Conservation (phyloP, 306 rosid species). For the Hylodesmum podocarpum region DNA sequence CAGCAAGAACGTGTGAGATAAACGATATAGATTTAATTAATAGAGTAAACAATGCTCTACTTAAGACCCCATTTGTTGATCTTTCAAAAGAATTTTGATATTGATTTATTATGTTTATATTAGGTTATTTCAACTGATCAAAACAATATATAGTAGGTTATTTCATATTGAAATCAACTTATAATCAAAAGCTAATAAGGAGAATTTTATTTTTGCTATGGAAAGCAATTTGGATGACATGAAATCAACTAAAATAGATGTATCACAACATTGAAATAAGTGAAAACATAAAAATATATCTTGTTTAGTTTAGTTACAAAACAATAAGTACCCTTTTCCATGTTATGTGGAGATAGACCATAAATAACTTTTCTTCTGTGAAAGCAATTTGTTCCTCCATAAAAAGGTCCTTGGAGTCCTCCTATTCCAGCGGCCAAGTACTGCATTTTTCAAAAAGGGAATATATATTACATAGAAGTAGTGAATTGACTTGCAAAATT, state of each 20-base stretch:
- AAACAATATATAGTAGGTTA: not conserved
- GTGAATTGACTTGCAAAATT: not conserved
- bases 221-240: not conserved
- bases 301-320: too few species aligned
- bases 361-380: constrained; percentile 68
- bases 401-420: constrained; percentile 60
- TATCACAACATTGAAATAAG: too few species aligned
- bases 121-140: not conserved
- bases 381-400: constrained; percentile 58
- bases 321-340: constrained; percentile 16
- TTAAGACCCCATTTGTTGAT: constrained; percentile 35
- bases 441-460: constrained; percentile 20
- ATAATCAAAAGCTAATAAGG: not conserved
- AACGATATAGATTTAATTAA: not conserved
- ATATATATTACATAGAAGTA: not conserved
- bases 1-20: not conserved
- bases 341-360: constrained; percentile 43
- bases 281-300: not conserved
- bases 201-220: not conserved
- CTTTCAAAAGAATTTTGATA: not conserved
- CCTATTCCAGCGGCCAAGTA: constrained; percentile 33
- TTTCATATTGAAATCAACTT: not conserved
- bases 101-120: not conserved
- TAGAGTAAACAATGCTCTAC: constrained; percentile 24
- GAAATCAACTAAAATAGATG: not conserved